These are phyloP conservation scores for Chaetomiaceae sp. DNA, from an alignment of 2,329 filamentous ascomycete species.

Conservation along the genomic window DNA sequence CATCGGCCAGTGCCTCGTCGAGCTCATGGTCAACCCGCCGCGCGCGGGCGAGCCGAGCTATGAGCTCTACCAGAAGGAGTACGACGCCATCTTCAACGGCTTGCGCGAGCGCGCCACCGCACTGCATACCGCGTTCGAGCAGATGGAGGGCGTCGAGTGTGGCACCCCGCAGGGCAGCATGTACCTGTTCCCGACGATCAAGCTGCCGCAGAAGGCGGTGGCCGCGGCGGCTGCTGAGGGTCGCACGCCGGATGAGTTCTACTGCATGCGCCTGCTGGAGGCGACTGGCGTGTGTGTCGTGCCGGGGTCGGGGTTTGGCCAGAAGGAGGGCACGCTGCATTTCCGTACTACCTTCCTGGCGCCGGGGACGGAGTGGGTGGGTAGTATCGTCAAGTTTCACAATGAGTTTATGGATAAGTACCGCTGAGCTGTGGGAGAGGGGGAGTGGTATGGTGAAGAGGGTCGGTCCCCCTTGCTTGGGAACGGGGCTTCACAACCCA, in stretches of 20 bases:
- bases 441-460: too few relatives aligned
- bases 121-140: conserved; percentile 79
- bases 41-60: conserved; percentile 75
- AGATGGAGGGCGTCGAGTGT: conserved; percentile 96
- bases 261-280: conserved; percentile 84
- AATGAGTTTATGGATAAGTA: conserved; percentile 84
- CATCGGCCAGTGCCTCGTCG: conserved; percentile 90
- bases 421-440: conserved; percentile 30
- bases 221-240: conserved; percentile 69
- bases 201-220: conserved; percentile 66
- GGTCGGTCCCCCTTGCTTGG: too few relatives aligned
- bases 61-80: conserved; percentile 78
- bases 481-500: too few relatives aligned
- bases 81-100: conserved; percentile 71
- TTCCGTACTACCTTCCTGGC: conserved; percentile 96
- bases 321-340: conserved; percentile 84
- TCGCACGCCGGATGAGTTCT: conserved; percentile 82
- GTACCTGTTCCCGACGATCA: conserved; percentile 98
- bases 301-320: conserved; percentile 86
- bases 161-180: conserved; percentile 87
- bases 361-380: conserved; percentile 91
- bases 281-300: conserved; percentile 93
- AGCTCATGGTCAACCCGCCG: conserved; percentile 97
- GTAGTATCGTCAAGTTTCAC: conserved; percentile 84
- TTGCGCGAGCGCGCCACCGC: conserved; percentile 75